These are phyloP conservation scores for Graphilbum fragrans DNA, from an alignment of 2,329 filamentous ascomycete species.

Conservation along the genomic window DNA sequence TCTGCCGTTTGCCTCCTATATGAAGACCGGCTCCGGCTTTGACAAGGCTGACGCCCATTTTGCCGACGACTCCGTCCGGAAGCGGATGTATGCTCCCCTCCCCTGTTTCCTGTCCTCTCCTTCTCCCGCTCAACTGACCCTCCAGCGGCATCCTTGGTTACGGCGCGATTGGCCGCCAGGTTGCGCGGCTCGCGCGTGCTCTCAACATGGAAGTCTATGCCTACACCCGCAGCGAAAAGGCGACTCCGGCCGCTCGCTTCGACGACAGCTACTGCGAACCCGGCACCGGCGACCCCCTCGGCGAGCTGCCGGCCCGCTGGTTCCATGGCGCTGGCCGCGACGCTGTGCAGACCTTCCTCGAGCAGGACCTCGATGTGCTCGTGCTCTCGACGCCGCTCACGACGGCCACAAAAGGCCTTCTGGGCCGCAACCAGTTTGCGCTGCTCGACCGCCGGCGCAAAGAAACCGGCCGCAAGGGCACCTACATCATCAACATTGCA, in stretches of 20 bases:
- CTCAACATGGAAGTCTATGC: constrained; percentile 57
- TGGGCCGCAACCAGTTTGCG: constrained; percentile 24
- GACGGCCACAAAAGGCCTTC: constrained; percentile 21
- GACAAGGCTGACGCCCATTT: constrained; percentile 1
- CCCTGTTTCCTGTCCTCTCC: not conserved
- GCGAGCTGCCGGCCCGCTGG: constrained; percentile 27
- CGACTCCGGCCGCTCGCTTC: constrained; percentile 43
- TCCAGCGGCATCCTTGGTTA: constrained; percentile 28
- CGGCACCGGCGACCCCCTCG: constrained; percentile 37
- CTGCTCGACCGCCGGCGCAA: constrained; percentile 11
- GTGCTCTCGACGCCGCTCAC: constrained; percentile 29
- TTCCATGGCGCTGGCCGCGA: constrained; percentile 22
- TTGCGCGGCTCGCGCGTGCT: constrained; percentile 37
- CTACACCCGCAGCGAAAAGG: constrained; percentile 42
- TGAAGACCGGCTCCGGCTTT: constrained; percentile 10
- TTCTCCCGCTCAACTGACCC: not conserved
- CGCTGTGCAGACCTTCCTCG: constrained; percentile 26
- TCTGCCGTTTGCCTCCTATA: not conserved
- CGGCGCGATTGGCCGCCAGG: constrained; percentile 30
- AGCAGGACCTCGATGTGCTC: constrained; percentile 28
- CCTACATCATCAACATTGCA: constrained; percentile 46
- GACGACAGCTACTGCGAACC: constrained; percentile 53
- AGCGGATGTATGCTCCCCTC: constrained; percentile 18
- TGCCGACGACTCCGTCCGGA: constrained; percentile 18
- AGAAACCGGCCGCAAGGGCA: not conserved